Percentiles rank a stretch among this genome's conserved stretches.
Evolutionary conservation across 2,329 filamentous ascomycete genomes (phyloP).

Genomic region (Fusarium udum): DNA sequence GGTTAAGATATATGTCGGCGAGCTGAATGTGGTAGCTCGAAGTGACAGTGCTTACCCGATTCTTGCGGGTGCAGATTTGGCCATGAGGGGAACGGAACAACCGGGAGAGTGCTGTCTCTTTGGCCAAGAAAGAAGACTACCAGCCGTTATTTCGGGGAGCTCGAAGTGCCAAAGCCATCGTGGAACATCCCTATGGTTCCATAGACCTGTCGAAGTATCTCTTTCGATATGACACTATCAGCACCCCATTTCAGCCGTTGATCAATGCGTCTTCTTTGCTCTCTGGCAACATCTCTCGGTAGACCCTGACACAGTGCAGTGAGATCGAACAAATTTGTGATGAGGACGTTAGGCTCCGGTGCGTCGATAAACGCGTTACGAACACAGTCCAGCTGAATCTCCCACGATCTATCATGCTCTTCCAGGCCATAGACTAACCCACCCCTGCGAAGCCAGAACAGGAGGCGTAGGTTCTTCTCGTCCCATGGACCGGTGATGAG

Average conservation of each 20-base stretch:
- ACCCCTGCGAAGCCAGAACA: conserved; percentile 58
- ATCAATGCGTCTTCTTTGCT: conserved; percentile 40
- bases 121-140: background rate
- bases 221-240: conserved; percentile 37
- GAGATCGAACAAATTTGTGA: conserved; percentile 46
- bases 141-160: conserved; percentile 1
- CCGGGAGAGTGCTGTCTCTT: background rate
- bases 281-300: conserved; percentile 44
- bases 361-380: conserved; percentile 48
- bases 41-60: background rate
- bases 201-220: conserved; percentile 40
- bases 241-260: conserved; percentile 46
- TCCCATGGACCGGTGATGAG: conserved; percentile 56
- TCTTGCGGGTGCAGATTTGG: background rate
- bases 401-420: conserved; percentile 51
- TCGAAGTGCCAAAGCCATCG: conserved; percentile 10
- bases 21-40: conserved; percentile 34
- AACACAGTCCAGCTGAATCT: conserved; percentile 51
- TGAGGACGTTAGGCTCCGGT: conserved; percentile 42
- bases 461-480: conserved; percentile 50
- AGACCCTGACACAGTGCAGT: conserved; percentile 43
- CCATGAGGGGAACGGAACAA: background rate
- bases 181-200: conserved; percentile 33
- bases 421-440: conserved; percentile 46
- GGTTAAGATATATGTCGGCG: conserved; percentile 13